Evolutionary conservation across 164 flowering plant genomes (phyloP), one percentile per base, ranked within the genome.

Genomic region (Houttuynia cordata): DNA sequence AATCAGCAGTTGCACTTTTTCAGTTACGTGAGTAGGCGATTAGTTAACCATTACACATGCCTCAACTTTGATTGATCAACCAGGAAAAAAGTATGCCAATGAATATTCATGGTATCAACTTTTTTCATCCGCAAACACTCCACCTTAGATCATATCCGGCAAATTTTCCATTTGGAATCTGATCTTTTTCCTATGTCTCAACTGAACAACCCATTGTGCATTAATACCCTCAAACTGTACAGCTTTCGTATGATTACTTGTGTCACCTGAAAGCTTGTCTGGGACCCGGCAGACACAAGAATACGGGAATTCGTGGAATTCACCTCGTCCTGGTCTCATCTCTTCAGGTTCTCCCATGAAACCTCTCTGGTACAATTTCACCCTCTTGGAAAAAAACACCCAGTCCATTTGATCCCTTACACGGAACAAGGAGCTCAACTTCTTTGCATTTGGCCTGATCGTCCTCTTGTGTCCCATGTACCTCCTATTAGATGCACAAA

Each of bases 281-380:
- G 78, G 81, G 63, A 73, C 85, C 62, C 74, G 64, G 66, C 99
- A 94, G 53, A 94, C 74, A 68, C 99, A 94, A 1, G 97, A 62
- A 15, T 75, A 68, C 10, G 99, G 99, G 64, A 68, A 87, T 71
- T 94, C 99, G 50, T 83, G 91, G 66, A 94, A 91, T 49, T 91
- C 97, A 3, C 87, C 99, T 59, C 88, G 73, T 54, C 96, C 99
- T 24, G 78, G 79, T 74, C 75, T 84, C 80, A 85, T 79, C 76
- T 94, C 99, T 51, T 88, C 86, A 22, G 99, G 97, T 62, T 94
- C 99, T 25, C 99, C 99, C 87, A 94, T 87, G 75, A 88, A 94
- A 39, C 94, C 99, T 74, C 79, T 76, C 73, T 94, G 99, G 71
- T 68, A 67, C 4, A 84, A 70, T 67, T 77, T 83, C 58, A 94